Conservation (phyloP, 2,329 filamentous ascomycete genomes). For the Cylindrodendrum hubeiense region DNA sequence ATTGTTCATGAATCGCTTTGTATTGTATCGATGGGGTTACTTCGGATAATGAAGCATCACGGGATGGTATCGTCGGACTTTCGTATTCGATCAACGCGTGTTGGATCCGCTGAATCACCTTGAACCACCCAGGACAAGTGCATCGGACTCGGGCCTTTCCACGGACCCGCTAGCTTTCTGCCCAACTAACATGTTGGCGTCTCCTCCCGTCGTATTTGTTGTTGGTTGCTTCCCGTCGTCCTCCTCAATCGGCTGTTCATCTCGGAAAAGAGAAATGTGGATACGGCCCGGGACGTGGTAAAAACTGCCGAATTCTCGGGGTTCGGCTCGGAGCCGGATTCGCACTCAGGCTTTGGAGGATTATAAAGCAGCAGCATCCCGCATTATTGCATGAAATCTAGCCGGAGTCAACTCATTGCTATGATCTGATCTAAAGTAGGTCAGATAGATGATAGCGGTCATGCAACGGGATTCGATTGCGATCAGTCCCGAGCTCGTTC, state of each 20-base stretch:
- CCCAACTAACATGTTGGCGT: not conserved
- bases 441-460: too few species aligned
- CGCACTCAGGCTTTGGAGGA: too few species aligned
- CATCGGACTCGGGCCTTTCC: not conserved
- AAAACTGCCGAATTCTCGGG: too few species aligned
- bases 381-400: too few species aligned
- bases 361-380: too few species aligned
- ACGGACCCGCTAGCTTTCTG: not conserved
- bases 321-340: too few species aligned
- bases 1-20: not conserved
- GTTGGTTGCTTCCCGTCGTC: not conserved
- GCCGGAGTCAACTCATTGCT: too few species aligned
- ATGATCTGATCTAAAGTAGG: too few species aligned
- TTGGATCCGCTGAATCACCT: not conserved
- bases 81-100: not conserved
- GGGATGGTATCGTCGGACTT: not conserved
- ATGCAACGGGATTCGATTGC: too few species aligned
- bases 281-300: not conserved
- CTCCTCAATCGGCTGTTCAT: not conserved
- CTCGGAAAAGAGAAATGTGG: constrained; percentile 4
- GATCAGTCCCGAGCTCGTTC: too few species aligned
- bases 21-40: constrained; percentile 1
- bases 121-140: not conserved
- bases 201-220: not conserved
- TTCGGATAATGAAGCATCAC: constrained; percentile 1